Percentiles rank a stretch among this genome's conserved stretches.
phyloP scores from a whole-genome alignment of 768 basidiomycete genomes.

The Chalciporus pseudorubinellus region DNA sequence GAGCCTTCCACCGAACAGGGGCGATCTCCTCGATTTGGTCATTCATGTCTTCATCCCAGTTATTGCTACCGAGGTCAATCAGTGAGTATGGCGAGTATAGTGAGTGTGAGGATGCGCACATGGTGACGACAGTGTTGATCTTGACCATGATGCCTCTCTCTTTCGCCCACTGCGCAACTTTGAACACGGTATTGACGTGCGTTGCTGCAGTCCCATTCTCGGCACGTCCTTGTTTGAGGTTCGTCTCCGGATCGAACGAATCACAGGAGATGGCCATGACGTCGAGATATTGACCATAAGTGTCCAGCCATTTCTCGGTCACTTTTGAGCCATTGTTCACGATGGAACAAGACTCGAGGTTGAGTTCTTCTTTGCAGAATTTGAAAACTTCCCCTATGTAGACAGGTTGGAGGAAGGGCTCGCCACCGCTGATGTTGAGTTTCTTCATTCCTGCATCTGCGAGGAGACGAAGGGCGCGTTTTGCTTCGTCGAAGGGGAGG shows the following conservation, averaged over 20 bases:
- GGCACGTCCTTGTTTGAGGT: constrained; percentile 26
- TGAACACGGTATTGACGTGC: constrained; percentile 29
- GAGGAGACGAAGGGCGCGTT: constrained; percentile 29
- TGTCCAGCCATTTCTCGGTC: constrained; percentile 36
- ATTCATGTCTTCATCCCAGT: constrained; percentile 38
- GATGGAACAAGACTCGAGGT: constrained; percentile 29
- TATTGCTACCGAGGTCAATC: constrained; percentile 20
- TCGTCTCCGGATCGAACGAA: constrained; percentile 32
- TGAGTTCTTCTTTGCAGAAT: constrained; percentile 33
- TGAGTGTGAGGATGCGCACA: constrained; percentile 9
- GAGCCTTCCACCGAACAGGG: constrained; percentile 37
- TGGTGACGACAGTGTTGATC: constrained; percentile 33
- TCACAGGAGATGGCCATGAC: constrained; percentile 39
- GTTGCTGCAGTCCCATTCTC: constrained; percentile 26
- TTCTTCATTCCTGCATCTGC: constrained; percentile 33
- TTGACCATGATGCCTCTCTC: constrained; percentile 32
- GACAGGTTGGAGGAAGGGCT: constrained; percentile 30
- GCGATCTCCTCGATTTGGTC: constrained; percentile 26
- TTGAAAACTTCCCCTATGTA: constrained; percentile 35
- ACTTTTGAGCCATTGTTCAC: constrained; percentile 35
- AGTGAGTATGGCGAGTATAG: not conserved
- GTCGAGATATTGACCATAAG: constrained; percentile 35
- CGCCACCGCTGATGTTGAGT: constrained; percentile 33
- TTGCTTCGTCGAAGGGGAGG: constrained; percentile 32
- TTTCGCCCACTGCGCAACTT: constrained; percentile 32